Base-by-base conservation (phyloP, 139 green algal species). In the Chlamydomonas eustigma region DNA sequence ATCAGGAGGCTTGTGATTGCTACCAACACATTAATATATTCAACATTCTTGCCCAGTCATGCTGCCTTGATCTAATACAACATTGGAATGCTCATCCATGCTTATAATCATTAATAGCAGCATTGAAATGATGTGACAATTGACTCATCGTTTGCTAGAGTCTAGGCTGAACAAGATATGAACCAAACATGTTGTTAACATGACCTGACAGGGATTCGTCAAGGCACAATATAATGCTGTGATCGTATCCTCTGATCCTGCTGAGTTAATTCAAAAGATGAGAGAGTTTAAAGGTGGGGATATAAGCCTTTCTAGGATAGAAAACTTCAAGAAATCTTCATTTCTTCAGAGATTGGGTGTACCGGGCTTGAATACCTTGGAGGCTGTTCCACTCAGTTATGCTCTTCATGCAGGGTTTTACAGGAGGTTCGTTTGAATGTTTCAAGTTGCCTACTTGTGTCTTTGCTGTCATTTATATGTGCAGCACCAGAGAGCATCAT, bases 261-360 rank as follows among this genome's bases (percentile, higher is more conserved):
- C 52, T 35, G 64, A 88, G 51, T 64, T 88, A 24, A 2, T 88
- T 18, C 6, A 69, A 2, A 50, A 52, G 44, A 78, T 88, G 79
- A n/a, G 75, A 1, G 28, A 51, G 28, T 85, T 78, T 71, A 64
- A 74, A 50, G 32, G 77, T 82, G 39, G 51, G 44, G 44, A 58
- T 28, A 18, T 28, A 18, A 18, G 44, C 44, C 44, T 58, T 58
- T 18, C 44, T 58, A 28, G 12, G 12, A 12, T 58, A 28, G 18
- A 58, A 58, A 12, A 58, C 18, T 18, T 58, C 12, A 18, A 18
- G 44, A 58, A 18, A 18, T 12, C 44, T 28, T 58, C 44, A 58
- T 58, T 58, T 58, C 44, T 28, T 18, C 12, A 18, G 44, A 18
- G 12, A 58, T 58, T 28, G 44, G 44, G 44, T 58, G 18, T 58